Evolutionary conservation across 768 basidiomycete species (phyloP), one percentile per base, ranked within the genome.

Genomic region (Podaxis rugospora): DNA sequence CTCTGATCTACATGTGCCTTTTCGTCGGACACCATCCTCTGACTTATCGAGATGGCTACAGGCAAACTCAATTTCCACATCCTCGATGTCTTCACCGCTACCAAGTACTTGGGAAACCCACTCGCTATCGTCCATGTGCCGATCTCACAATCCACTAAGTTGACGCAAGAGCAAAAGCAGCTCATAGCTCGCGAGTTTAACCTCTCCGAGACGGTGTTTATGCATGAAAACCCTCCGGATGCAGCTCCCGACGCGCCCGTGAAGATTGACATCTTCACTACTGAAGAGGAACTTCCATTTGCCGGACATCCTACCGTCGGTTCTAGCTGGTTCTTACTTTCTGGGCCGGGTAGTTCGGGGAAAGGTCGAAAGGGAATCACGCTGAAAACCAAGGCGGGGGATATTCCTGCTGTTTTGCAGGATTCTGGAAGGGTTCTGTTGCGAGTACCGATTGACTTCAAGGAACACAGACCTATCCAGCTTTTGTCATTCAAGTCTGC

Each of bases 111-210:
- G 2, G 78, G 79, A 7, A 80, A 81, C 56, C 79, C 79, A 3
- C 73, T 80, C 1, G 80, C 79, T 0, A 74, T 80, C 62, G 78
- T 80, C 10, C 72, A 71, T 47, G 66, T 79, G 32, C 76, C 77
- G 0, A 63, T 63, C 18, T 59, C 67, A 3, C 53, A 65, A 6
- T 21, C 49, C 47, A 27, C 36, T 1, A 44, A 61, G 1, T 67
- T 79, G 21, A 64, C 76, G 1, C 77, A 77, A 56, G 49, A 63
- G 4, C 72, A 78, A 57, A 80, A 80, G 61, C 78, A 78, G 57
- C 68, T 61, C 11, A 75, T 80, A 57, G 79, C 80, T 2, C 71
- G 74, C 25, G 80, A 81, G 62, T 82, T 82, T 68, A 80, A 82
- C 63, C 71, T 80, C 56, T 78, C 80, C 3, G 80, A 81, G 53